Evolutionary conservation across 2,329 filamentous ascomycete genomes (phyloP), one percentile per base, ranked within the genome.

Genomic region (Aureobasidium lini): DNA sequence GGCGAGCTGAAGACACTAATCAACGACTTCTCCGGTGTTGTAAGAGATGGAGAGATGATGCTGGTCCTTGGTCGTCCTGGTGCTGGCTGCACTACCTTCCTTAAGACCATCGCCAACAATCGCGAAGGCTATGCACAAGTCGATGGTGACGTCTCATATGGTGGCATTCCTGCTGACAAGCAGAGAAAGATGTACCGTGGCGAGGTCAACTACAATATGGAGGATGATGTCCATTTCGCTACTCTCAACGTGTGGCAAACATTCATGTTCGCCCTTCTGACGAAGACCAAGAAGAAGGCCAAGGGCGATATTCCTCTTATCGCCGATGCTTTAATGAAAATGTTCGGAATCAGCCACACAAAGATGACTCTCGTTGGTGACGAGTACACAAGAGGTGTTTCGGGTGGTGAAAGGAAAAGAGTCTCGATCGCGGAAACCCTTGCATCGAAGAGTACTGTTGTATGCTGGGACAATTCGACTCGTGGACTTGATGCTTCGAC

Each of bases 381-480:
- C 66, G 84, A 87, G 62, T 83, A 78, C 66, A 81, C 85, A 6
- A 82, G 87, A 48, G 89, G 89, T 70, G 86, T 93, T 0, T 89
- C 85, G 48, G 89, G 89, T 66, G 89, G 89, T 60, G 89, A 94
- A 73, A 77, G 89, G 39, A 93, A 92, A 71, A 86, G 89, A 67
- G 88, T 90, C 8, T 86, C 84, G 23, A 90, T 93, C 63, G 87
- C 87, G 1, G 89, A 93, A 72, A 89, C 87, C 0, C 73, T 93
- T 23, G 85, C 87, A 4, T 87, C 87, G 6, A 87, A 88, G 70
- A 84, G 84, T 0, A 84, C 86, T 0, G 85, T 92, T 1, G 84
- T 88, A 36, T 86, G 85, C 63, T 92, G 87, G 87, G 89, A 93
- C 65, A 93, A 93, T 70, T 86, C 83, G 0, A 93, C 88, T 0